Evolutionary conservation across 1,284 basidiomycete species (phyloP), one percentile per base, ranked within the genome.

Genomic region (Cronartium quercuum): DNA sequence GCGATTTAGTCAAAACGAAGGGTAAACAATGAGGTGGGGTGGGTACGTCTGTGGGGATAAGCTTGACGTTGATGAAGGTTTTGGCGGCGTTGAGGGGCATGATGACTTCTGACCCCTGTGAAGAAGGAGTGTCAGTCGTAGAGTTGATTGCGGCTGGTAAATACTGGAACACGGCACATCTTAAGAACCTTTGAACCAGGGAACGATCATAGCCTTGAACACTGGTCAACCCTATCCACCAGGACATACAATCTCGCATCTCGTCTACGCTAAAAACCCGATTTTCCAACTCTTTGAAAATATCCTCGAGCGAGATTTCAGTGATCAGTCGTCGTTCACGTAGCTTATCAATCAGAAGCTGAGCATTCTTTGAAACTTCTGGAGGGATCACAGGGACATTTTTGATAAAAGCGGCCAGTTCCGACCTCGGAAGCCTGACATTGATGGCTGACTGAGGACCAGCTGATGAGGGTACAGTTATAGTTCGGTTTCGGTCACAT

Each of bases 231-330:
- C 83, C 82, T 68, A 90, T 87, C 91, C 94, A 96, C 95, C 95
- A 99, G 75, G 88, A 87, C 77, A 98, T 84, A 81, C 91, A 94
- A 3, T 88, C 88, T 24, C 89, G 82, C 83, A 91, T 89, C 82
- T 98, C 93, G 13, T 84, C 83, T 78, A 91, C 87, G 0, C 82
- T 82, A 21, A 98, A 84, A 0, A 94, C 89, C 13, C 91, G 85
- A 1, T 85, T 82, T 15, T 87, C 86, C 6, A 99, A 85, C 81
- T 96, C 92, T 66, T 85, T 83, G 66, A 98, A 84, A 21, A 98
- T 91, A 80, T 98, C 96, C 21, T 88, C 84, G 79, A 96, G 91
- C 0, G 88, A 87, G 76, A 95, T 90, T n/a, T 89, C 86, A 69
- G 87, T 87, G n/a, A 98, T 85, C 81, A 94, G 84, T 0, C 87